phyloP scores from a whole-genome alignment of 2,329 filamentous ascomycete species.

The Metarhizium humberi region DNA sequence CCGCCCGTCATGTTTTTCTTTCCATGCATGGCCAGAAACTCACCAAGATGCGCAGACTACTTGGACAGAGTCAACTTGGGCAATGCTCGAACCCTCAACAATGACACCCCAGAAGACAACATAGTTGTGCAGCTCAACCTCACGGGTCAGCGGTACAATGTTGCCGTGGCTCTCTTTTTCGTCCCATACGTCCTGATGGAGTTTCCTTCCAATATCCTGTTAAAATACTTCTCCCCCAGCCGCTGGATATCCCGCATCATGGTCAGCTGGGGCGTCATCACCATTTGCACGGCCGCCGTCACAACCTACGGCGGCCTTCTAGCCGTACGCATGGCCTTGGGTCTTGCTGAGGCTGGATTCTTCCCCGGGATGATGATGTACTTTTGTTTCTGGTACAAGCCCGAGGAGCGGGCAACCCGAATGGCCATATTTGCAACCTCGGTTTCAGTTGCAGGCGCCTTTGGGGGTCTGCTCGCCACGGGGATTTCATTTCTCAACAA shows the following conservation, averaged over 20 bases:
- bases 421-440: constrained; percentile 52
- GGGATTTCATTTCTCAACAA: constrained; percentile 38
- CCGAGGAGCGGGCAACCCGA: constrained; percentile 47
- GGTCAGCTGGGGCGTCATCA: constrained; percentile 38
- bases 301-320: constrained; percentile 38
- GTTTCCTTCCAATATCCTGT: constrained; percentile 22
- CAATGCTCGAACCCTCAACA: constrained; percentile 24
- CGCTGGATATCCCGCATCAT: constrained; percentile 29
- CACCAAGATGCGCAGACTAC: constrained; percentile 5
- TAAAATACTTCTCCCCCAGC: constrained; percentile 25
- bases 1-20: background rate
- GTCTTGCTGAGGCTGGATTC: constrained; percentile 41
- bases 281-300: constrained; percentile 37
- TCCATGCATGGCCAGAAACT: background rate
- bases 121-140: constrained; percentile 20
- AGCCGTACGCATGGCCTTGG: constrained; percentile 38
- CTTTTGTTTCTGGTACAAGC: constrained; percentile 54
- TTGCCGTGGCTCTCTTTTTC: constrained; percentile 21
- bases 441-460: constrained; percentile 48
- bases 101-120: constrained; percentile 23
- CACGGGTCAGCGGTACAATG: constrained; percentile 21
- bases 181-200: constrained; percentile 22
- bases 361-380: constrained; percentile 47
- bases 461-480: constrained; percentile 48
- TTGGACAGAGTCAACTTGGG: constrained; percentile 24